Conservation (phyloP, 2,329 filamentous ascomycete genomes). For the Colletotrichum camelliae region DNA sequence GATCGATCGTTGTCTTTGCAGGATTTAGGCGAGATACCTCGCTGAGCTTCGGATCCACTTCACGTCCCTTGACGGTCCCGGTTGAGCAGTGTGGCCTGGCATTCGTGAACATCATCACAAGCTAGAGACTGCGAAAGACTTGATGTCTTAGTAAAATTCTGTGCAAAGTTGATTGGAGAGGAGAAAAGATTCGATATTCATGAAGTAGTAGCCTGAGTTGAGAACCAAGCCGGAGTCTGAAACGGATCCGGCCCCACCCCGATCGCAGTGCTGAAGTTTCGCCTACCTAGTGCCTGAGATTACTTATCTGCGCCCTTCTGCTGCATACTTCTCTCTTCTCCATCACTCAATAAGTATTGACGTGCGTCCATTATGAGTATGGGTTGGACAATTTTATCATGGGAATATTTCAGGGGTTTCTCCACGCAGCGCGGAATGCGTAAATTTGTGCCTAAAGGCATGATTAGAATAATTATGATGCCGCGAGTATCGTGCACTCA, state of each 20-base stretch:
- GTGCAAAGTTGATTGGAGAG: neutral
- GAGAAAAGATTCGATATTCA: neutral
- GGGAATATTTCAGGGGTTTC: neutral
- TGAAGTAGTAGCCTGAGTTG: neutral
- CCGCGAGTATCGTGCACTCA: neutral
- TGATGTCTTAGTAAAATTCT: accelerated
- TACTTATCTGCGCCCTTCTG: neutral
- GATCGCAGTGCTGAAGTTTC: neutral
- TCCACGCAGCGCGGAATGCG: neutral
- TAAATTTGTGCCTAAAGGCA: neutral
- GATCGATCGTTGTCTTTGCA: neutral
- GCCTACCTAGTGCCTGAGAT: neutral
- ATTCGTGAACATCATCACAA: neutral
- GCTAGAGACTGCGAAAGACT: neutral
- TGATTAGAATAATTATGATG: neutral
- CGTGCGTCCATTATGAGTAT: neutral
- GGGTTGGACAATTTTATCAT: neutral
- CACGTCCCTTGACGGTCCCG: neutral
- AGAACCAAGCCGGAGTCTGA: neutral
- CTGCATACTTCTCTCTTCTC: accelerated
- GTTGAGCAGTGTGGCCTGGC: neutral
- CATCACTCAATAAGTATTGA: neutral
- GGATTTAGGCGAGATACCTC: neutral
- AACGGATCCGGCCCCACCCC: neutral
- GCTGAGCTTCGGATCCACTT: neutral